Evolutionary conservation across 2,329 filamentous ascomycete species (phyloP), one percentile per base, ranked within the genome.

Genomic region (Pyricularia sp.): DNA sequence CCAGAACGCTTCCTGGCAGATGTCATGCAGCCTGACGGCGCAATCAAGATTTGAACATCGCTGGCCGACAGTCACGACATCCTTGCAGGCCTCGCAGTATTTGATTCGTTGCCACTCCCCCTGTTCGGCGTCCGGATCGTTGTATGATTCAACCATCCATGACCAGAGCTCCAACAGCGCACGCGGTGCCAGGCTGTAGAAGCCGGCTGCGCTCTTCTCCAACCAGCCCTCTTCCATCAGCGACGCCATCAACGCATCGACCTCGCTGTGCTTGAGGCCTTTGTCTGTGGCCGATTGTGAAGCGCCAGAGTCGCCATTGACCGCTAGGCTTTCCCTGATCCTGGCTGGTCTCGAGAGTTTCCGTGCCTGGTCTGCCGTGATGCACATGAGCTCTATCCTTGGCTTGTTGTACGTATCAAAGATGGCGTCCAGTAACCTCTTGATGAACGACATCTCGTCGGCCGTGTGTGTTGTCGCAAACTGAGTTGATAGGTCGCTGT

Each of bases 111-210:
- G 86, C 83, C 86, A 88, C 42, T 87, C 87, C n/a, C 81, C 79
- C 1, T 81, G 79, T 11, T 87, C 87, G 1, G 83, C 85, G 11
- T 87, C 85, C 0, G 84, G 80, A 69, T 96, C 92, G 76, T 99
- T 98, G 79, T 97, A 99, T 31, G 90, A 92, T 68, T 92, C 91
- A n/a, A 92, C 81, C 66, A 99, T 84, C 89, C 94, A 98, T 1
- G 86, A 84, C 69, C 90, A 85, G 69, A 99, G 81, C 81, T 99
- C 95, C 83, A 98, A 88, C 72, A 99, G 81, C 1, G 88, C 90
- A 10, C 94, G 86, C 3, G 93, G 87, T 67, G 89, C 90, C 23
- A 97, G 82, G 23, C 85, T 88, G 78, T 93, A 97, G 78, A 90
- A 97, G 0, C 88, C 88, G 12, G 84, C 84, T 20, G 77, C 75